Percentiles rank a stretch among this genome's conserved stretches.
phyloP scores from a whole-genome alignment of 2,329 filamentous ascomycete genomes.

The Monosporascus cannonballus region DNA sequence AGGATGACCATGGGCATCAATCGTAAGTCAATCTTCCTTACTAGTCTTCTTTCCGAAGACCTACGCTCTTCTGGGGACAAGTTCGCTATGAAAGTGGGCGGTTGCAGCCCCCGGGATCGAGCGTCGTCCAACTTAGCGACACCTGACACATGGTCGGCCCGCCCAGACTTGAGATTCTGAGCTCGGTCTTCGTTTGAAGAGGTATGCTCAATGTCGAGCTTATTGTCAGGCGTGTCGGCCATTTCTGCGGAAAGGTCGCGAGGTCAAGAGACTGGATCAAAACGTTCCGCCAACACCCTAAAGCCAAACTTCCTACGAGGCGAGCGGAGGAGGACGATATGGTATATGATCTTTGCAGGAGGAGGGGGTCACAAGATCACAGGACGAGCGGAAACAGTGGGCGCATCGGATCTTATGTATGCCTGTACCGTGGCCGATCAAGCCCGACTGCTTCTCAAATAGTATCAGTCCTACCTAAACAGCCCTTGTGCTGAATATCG shows the following conservation, averaged over 20 bases:
- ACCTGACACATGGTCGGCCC: constrained; percentile 4
- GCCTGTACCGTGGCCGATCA: not conserved
- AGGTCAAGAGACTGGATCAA: no score
- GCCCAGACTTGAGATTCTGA: constrained; percentile 6
- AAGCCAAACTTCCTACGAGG: no score
- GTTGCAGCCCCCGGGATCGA: constrained; percentile 18
- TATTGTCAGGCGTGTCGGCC: constrained; percentile 1
- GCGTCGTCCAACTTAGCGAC: constrained; percentile 17
- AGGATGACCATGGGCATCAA: constrained; percentile 62
- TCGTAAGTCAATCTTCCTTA: constrained; percentile 59
- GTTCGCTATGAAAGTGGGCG: constrained; percentile 30
- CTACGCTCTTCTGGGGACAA: constrained; percentile 45
- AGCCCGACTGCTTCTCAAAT: not conserved
- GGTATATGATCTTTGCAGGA: not conserved
- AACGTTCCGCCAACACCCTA: no score
- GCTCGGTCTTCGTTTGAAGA: constrained; percentile 13
- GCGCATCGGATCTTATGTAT: not conserved
- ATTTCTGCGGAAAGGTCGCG: not conserved
- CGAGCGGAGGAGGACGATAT: no score
- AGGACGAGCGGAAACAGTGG: not conserved
- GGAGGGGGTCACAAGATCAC: not conserved
- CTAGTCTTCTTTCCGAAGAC: constrained; percentile 48
- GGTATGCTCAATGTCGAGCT: constrained; percentile 5
- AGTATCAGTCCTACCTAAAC: not conserved
- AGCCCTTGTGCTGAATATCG: no score